phyloP scores from a whole-genome alignment of 176 grass and related monocot species.

The Bromus sterilis region DNA sequence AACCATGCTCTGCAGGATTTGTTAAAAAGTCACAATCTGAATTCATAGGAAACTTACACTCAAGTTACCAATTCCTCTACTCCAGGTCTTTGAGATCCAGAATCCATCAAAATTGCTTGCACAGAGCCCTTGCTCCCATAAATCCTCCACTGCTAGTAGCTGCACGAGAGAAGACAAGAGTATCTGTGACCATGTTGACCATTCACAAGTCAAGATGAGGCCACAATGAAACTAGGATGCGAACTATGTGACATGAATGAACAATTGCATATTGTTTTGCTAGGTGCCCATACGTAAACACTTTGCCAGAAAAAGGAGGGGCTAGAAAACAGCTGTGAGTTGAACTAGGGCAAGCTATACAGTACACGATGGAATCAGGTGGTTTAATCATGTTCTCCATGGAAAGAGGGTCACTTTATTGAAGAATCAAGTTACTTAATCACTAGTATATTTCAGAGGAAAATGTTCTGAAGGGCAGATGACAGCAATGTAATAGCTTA shows the following conservation, averaged over 20 bases:
- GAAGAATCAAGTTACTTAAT: neutral
- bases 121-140: slow-evolving; percentile 82
- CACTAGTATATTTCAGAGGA: neutral
- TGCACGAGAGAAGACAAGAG: slow-evolving; percentile 33
- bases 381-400: neutral
- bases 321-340: neutral
- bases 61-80: slow-evolving; percentile 41
- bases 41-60: slow-evolving; percentile 49
- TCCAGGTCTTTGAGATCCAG: slow-evolving; percentile 57
- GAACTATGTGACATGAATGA: neutral
- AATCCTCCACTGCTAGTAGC: slow-evolving; percentile 56
- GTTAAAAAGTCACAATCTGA: neutral
- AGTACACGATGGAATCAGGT: slow-evolving; percentile 1
- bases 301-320: neutral
- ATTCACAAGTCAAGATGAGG: neutral
- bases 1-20: slow-evolving; percentile 3
- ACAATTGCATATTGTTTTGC: neutral
- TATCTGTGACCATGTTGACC: neutral
- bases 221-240: neutral
- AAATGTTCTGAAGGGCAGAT: neutral
- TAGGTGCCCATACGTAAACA: neutral
- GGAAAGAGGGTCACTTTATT: neutral
- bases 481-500: neutral
- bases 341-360: neutral
- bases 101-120: slow-evolving; percentile 74